Conservation (phyloP, 495 filamentous ascomycete species). For the Xanthoparmelia taractica region DNA sequence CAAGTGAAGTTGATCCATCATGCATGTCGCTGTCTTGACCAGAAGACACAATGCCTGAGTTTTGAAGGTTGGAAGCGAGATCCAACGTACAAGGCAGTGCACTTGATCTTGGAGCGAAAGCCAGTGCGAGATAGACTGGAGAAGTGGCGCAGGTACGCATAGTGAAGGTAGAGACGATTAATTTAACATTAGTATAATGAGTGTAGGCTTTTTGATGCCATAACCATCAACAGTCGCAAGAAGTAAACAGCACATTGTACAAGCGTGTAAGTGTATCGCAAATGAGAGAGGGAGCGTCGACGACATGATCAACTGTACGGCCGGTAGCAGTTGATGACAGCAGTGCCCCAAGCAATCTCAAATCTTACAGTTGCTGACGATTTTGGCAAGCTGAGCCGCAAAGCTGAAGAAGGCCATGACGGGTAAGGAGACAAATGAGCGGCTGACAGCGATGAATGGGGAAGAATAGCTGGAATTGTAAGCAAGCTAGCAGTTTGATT, state of each 20-base stretch:
- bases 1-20: background rate
- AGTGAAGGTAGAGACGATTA: background rate
- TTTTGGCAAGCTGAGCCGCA: background rate
- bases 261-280: background rate
- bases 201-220: background rate
- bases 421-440: background rate
- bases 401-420: background rate
- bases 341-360: background rate
- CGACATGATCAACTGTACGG: background rate
- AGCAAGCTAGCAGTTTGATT: no score
- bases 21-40: background rate
- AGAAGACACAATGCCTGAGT: background rate
- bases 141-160: background rate
- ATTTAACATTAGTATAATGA: background rate
- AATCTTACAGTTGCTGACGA: background rate
- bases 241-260: background rate
- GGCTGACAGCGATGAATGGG: background rate
- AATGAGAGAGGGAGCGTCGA: background rate
- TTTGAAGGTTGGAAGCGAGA: background rate
- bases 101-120: background rate
- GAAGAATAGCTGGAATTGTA: no score
- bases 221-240: background rate
- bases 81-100: background rate
- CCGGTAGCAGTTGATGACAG: background rate
- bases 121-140: background rate